Percentiles rank a stretch among this genome's conserved stretches.
These are phyloP conservation scores for Penicillium sp. DNA, from an alignment of 2,329 filamentous ascomycete species.

Conservation along the genomic window DNA sequence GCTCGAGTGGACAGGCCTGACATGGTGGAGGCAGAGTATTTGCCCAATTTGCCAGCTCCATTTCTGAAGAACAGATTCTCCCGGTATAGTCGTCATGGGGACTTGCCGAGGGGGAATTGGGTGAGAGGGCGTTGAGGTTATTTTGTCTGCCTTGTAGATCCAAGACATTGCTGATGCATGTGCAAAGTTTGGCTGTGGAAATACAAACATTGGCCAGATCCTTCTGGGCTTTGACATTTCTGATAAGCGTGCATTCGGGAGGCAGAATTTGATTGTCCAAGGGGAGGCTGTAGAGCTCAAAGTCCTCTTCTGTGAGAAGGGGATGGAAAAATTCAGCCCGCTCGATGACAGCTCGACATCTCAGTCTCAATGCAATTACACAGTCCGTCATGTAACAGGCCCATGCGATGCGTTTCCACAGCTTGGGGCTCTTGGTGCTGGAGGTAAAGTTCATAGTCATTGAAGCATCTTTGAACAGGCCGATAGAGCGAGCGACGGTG, in stretches of 20 bases:
- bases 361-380: constrained; percentile 17
- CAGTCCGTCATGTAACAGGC: constrained; percentile 22
- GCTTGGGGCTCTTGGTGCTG: constrained; percentile 9
- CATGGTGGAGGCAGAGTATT: constrained; percentile 16
- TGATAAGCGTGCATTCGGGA: neutral
- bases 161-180: constrained; percentile 19
- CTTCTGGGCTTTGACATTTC: constrained; percentile 11
- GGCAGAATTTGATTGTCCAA: constrained; percentile 1
- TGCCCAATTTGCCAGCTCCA: constrained; percentile 23
- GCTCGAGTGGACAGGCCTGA: constrained; percentile 13
- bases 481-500: constrained; percentile 18
- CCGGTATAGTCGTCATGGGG: constrained; percentile 9
- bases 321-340: constrained; percentile 14
- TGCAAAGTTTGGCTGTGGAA: constrained; percentile 15
- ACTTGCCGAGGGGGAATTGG: constrained; percentile 3
- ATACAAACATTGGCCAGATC: constrained; percentile 17
- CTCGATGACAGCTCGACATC: constrained; percentile 19
- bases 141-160: constrained; percentile 18
- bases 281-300: constrained; percentile 10
- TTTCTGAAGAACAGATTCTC: constrained; percentile 13
- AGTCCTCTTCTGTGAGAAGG: constrained; percentile 20
- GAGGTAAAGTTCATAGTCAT: constrained; percentile 5
- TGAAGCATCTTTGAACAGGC: constrained; percentile 17
- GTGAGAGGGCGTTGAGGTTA: neutral
- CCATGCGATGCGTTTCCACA: constrained; percentile 24